Base-by-base conservation (phyloP, 495 filamentous ascomycete genomes). In the Hypoxylon crocopeplum region DNA sequence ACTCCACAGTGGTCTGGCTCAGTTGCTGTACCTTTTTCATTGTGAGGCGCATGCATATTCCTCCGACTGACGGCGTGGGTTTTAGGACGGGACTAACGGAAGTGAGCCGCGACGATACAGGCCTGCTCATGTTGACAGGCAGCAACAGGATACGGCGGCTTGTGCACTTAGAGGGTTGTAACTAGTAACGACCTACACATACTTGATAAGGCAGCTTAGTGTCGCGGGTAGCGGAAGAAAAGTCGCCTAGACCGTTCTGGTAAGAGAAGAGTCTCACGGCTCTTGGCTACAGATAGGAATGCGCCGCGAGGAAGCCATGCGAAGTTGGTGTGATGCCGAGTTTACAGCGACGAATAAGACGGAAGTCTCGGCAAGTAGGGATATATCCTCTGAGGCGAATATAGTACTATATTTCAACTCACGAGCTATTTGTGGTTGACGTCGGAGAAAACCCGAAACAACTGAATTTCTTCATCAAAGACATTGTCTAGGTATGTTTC, bases 1-100 rank as follows among this genome's bases (percentile, higher is more conserved):
- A 48, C 41, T 46, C 42, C 42, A 52, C 34, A 24, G 46, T 13
- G 34, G 15, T 32, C 38, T 62, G 20, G 48, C 15, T 41, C 22
- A 44, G 32, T 19, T 59, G 38, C 39, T 39, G 46, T 37, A 41
- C 16, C 42, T 53, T 39, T 34, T 48, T n/a, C 29, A 29, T 36
- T 53, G 32, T 48, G 48, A 57, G 47, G 52, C 48, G 52, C 46
- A 16, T 62, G 60, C 60, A 58, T 51, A 54, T 50, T 64, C 49
- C 54, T 55, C 54, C 61, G 44, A 36, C 42, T 17, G 36, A 47
- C 37, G 42, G 17, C 25, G 44, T 17, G 19, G 32, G 19, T 36
- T 34, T 37, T 20, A 44, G 38, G 44, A 40, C 44, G 48, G 54
- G 42, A 49, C 37, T 36, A 42, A 8, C 29, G 44, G 37, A 48